Evolutionary conservation across 2,329 filamentous ascomycete genomes (phyloP).

Genomic region (Neurospora sp.): DNA sequence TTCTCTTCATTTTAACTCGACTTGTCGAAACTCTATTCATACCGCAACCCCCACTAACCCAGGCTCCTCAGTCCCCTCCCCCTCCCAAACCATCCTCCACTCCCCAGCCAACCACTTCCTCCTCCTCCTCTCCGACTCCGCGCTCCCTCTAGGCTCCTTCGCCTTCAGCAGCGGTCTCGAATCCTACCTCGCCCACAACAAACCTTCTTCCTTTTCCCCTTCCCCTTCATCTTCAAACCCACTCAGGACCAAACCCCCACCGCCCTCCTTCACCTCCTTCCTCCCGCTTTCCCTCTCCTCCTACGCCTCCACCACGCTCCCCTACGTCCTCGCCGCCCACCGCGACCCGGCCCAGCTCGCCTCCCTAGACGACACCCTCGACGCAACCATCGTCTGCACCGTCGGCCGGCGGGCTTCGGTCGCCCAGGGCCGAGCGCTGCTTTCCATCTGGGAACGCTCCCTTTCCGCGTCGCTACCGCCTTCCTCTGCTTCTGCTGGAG

Average conservation of each 20-base stretch:
- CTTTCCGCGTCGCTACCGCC: conserved; percentile 27
- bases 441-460: conserved; percentile 68
- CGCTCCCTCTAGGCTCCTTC: conserved; percentile 75
- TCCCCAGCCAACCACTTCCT: conserved; percentile 48
- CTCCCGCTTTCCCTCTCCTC: conserved; percentile 61
- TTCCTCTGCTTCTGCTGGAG: not conserved
- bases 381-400: conserved; percentile 69
- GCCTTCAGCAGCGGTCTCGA: conserved; percentile 77
- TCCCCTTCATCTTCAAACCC: conserved; percentile 6
- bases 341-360: conserved; percentile 40
- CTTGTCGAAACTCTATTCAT: not conserved
- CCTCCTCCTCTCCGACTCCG: conserved; percentile 70
- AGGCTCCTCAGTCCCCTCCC: conserved; percentile 8
- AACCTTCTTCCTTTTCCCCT: conserved; percentile 11
- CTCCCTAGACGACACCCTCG: conserved; percentile 62
- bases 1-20: not conserved
- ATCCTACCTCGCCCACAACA: conserved; percentile 66
- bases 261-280: conserved; percentile 52
- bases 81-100: conserved; percentile 9
- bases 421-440: conserved; percentile 64
- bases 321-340: conserved; percentile 63
- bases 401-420: conserved; percentile 67
- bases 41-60: not conserved
- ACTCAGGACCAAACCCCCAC: conserved; percentile 15
- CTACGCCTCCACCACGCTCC: conserved; percentile 62